Base-by-base conservation (phyloP, 768 basidiomycete genomes). In the Leccinellum albellum region DNA sequence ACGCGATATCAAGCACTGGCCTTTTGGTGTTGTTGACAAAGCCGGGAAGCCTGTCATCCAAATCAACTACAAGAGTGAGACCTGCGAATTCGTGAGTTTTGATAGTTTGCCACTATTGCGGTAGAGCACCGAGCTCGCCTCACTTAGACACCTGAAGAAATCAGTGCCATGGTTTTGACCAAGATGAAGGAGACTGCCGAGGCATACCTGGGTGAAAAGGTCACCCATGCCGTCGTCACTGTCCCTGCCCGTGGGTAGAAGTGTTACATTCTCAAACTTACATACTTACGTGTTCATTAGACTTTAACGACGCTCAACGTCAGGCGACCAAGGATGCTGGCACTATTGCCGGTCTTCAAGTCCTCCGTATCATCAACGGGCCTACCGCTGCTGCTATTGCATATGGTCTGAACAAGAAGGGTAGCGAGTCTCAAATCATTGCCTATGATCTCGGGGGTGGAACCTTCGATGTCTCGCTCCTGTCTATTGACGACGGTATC, bases 161-260 rank as follows among this genome's bases (percentile, higher is more conserved):
- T 98, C 64, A 90, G 87, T 42, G 94, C 96, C 56, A 98, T 98
- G 96, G 82, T 98, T 66, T 79, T 98, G 54, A 78, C 74, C 58
- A 98, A 98, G 82, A 98, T 98, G 96, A 98, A 97, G 83, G 96
- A 98, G 80, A 98, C 94, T 26, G 96, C 96, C 56, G 96, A 98
- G 81, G 90, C 94, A 17, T 98, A 96, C 77, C 89, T 98, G 58
- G 94, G 94, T 66, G 84, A 93, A 69, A 89, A 91, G 74, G 94
- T 98, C 71, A 94, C 94, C 58, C 92, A 98, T 74, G 95, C 96
- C 57, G 95, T 98, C 50, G 92, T 98, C 71, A 98, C 96, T 50
- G 96, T 98, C 72, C 96, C 96, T 48, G 95, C 95, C 55, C 97
- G 88, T 89, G 59, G 61, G 87, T 75, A 1, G n/a, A 1, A 2